Percentiles rank a stretch among this genome's conserved stretches.
These are phyloP conservation scores for Pleurotus salmoneostramineus DNA, from an alignment of 768 basidiomycete species.

Conservation along the genomic window DNA sequence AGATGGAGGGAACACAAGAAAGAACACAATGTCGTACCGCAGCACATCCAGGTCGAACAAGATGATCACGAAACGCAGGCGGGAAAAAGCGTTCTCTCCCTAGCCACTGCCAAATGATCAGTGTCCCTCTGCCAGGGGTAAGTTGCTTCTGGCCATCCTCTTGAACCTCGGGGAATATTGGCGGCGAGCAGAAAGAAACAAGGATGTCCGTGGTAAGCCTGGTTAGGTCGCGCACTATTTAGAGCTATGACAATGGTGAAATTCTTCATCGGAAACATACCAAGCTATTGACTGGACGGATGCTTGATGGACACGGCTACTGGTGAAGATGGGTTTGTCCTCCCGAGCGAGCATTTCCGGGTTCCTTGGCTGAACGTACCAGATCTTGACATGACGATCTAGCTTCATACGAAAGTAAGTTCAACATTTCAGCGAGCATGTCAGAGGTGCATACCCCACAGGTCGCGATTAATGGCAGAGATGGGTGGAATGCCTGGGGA, in stretches of 20 bases:
- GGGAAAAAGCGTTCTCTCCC: slow-evolving; percentile 64
- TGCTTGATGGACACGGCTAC: slow-evolving; percentile 59
- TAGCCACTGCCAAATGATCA: slow-evolving; percentile 69
- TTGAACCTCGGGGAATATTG: slow-evolving; percentile 33
- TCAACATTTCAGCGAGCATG: background rate
- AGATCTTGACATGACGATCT: slow-evolving; percentile 74
- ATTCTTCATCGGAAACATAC: slow-evolving; percentile 26
- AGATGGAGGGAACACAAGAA: background rate
- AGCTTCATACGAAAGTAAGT: slow-evolving; percentile 36
- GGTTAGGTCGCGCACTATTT: slow-evolving; percentile 1
- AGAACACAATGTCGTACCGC: slow-evolving; percentile 40
- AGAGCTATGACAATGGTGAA: background rate
- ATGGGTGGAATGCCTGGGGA: slow-evolving; percentile 63
- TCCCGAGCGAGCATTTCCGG: slow-evolving; percentile 44
- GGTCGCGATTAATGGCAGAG: slow-evolving; percentile 65
- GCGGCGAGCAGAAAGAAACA: slow-evolving; percentile 49
- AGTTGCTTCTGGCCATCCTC: slow-evolving; percentile 15
- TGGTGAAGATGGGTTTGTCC: slow-evolving; percentile 78
- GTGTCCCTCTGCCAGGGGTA: slow-evolving; percentile 43
- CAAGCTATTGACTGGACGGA: slow-evolving; percentile 62
- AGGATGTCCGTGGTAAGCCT: slow-evolving; percentile 61
- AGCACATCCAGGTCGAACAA: slow-evolving; percentile 50
- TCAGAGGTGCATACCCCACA: slow-evolving; percentile 55
- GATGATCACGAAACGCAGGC: slow-evolving; percentile 24
- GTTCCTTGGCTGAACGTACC: slow-evolving; percentile 47